Conservation (phyloP, 1,284 basidiomycete genomes). For the Melampsora larici-populina region DNA sequence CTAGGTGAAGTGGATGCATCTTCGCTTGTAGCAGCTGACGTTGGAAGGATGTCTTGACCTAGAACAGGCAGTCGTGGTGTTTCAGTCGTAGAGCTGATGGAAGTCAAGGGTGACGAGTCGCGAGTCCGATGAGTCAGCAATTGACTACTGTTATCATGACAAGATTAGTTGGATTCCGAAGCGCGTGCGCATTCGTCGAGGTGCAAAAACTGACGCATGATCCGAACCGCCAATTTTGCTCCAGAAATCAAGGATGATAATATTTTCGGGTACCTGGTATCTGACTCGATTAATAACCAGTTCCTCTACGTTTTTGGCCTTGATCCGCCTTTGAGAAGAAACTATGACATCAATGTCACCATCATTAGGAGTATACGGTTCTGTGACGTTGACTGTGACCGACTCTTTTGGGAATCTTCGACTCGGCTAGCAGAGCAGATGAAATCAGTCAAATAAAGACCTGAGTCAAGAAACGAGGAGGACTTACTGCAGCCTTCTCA, state of each 20-base stretch:
- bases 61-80: background rate
- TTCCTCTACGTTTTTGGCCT: constrained; percentile 22
- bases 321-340: constrained; percentile 23
- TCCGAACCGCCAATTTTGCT: constrained; percentile 19
- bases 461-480: background rate
- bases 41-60: constrained; percentile 2
- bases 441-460: background rate
- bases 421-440: constrained; percentile 3
- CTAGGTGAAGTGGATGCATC: constrained; percentile 1
- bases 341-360: constrained; percentile 40
- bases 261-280: constrained; percentile 41
- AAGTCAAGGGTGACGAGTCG: constrained; percentile 16
- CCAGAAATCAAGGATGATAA: constrained; percentile 41
- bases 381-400: background rate
- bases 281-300: constrained; percentile 35
- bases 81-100: background rate
- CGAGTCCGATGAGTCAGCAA: background rate
- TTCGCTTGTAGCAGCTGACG: constrained; percentile 9
- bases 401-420: constrained; percentile 23
- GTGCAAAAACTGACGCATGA: constrained; percentile 2
- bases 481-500: constrained; percentile 16
- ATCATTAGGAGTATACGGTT: constrained; percentile 32
- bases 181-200: background rate
- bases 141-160: background rate
- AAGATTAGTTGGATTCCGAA: background rate